Evolutionary conservation across 2,329 filamentous ascomycete genomes (phyloP).

Genomic region (Ramularia endophylla): DNA sequence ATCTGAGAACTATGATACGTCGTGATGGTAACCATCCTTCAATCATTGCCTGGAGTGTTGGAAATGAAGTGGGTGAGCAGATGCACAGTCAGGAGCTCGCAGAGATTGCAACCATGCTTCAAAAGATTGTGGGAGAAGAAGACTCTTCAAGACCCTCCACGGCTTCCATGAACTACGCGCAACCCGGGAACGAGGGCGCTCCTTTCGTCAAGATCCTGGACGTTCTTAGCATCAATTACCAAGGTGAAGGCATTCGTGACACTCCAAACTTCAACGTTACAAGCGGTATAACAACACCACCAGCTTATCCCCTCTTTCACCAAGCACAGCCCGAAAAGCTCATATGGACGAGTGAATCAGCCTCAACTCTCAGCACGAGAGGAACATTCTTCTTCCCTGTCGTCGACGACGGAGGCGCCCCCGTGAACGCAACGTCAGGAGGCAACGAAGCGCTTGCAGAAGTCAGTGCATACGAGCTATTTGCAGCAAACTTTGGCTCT

Average conservation of each 20-base stretch:
- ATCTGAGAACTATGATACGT: constrained; percentile 47
- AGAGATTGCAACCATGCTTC: constrained; percentile 32
- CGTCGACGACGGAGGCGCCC: constrained; percentile 33
- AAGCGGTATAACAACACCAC: constrained; percentile 9
- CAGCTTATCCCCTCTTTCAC: constrained; percentile 41
- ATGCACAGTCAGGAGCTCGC: constrained; percentile 27
- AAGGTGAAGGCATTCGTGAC: constrained; percentile 45
- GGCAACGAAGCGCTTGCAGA: constrained; percentile 33
- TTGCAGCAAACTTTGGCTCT: constrained; percentile 42
- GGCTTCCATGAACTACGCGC: constrained; percentile 44
- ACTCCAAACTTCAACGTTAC: too few species aligned
- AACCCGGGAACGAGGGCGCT: constrained; percentile 33
- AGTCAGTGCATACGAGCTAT: constrained; percentile 50
- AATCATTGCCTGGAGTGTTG: constrained; percentile 48
- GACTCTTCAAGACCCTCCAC: constrained; percentile 45
- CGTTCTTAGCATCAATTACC: constrained; percentile 51
- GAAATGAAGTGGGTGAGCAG: constrained; percentile 52
- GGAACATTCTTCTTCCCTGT: constrained; percentile 52
- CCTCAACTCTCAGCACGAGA: constrained; percentile 45
- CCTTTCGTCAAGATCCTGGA: constrained; percentile 41
- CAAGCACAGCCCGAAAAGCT: constrained; percentile 43
- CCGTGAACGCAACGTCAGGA: constrained; percentile 31
- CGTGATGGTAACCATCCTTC: constrained; percentile 53
- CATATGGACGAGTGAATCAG: constrained; percentile 39
- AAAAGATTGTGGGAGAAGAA: constrained; percentile 41